Evolutionary conservation across 768 basidiomycete species (phyloP), one percentile per base, ranked within the genome.

Genomic region (Hygrocybe punicea): DNA sequence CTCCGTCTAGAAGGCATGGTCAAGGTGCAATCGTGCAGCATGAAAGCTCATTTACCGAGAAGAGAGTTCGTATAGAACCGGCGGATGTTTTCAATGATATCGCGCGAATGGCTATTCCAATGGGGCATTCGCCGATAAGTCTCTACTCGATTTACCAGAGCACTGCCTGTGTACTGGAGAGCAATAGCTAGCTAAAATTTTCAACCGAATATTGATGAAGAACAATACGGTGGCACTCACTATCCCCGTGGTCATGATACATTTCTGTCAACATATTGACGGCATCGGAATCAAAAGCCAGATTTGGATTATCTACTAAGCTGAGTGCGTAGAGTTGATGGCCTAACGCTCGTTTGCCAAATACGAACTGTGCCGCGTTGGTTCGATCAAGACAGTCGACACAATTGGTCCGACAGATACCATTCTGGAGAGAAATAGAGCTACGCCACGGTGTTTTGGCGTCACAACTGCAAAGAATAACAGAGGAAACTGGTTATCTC

Each of bases 191-290:
- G 14, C 33, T 16, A 13, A 25, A 46, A 13, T 29, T 19, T 21
- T 33, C 10, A 40, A 35, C n/a, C 19, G 13, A 33, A 24, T 17
- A 36, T 19, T n/a, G 37, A 17, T n/a, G 7, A 37, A 9, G 2
- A 56, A 25, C 29, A 2, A 14, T 23, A 29, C 3, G 17, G 4
- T 29, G 40, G 24, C 47, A 37, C 89, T 65, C 66, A 93, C 93
- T 95, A 67, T 97, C 93, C 1, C 93, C 93, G 62, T 97, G 94
- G 69, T 97, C 93, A 67, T 96, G 93, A 70, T 95, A 98, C 94
- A 99, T 98, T 73, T 97, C 93, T 3, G 94, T 98, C 62, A 99
- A 67, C 84, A 98, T 94, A 68, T 95, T 93, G 39, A 95, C 90
- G 1, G 93, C 94, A 69, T 96, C 95, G 9, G 90, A 93, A 65